These are phyloP conservation scores for Angophora floribunda DNA, from an alignment of 345 rosid species.

Conservation along the genomic window DNA sequence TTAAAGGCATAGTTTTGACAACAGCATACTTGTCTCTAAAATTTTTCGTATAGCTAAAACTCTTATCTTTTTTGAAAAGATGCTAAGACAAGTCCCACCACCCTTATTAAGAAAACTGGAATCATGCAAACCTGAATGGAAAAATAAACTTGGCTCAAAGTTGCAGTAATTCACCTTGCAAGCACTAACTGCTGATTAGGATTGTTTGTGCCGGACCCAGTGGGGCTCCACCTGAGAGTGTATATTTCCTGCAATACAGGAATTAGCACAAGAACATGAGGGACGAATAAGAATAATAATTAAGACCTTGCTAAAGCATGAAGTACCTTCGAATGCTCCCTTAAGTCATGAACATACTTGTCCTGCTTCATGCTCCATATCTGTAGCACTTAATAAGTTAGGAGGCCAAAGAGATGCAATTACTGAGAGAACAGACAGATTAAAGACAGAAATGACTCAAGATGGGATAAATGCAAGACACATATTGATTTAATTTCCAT, in stretches of 20 bases:
- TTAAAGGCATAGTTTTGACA: background rate
- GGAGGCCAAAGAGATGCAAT: background rate
- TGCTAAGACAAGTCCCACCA: background rate
- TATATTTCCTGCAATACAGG: slow-evolving; percentile 66
- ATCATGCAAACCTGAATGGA: background rate
- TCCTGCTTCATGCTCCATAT: slow-evolving; percentile 88
- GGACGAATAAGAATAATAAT: background rate
- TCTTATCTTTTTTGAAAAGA: background rate
- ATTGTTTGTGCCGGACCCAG: slow-evolving; percentile 88
- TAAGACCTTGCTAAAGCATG: background rate
- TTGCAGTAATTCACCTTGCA: slow-evolving; percentile 49
- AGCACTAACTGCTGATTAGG: slow-evolving; percentile 80
- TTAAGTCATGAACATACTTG: slow-evolving; percentile 72
- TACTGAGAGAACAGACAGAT: background rate
- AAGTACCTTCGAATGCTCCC: slow-evolving; percentile 64
- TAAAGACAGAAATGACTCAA: background rate
- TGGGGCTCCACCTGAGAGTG: slow-evolving; percentile 94
- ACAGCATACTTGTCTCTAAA: background rate
- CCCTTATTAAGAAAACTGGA: background rate
- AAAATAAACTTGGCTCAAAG: background rate
- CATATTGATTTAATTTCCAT: background rate
- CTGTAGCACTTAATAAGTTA: slow-evolving; percentile 14
- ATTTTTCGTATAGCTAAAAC: background rate
- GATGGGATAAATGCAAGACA: background rate
- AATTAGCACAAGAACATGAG: background rate